Conservation (phyloP, 2,329 filamentous ascomycete genomes). For the Paracoccidioides lutzii region DNA sequence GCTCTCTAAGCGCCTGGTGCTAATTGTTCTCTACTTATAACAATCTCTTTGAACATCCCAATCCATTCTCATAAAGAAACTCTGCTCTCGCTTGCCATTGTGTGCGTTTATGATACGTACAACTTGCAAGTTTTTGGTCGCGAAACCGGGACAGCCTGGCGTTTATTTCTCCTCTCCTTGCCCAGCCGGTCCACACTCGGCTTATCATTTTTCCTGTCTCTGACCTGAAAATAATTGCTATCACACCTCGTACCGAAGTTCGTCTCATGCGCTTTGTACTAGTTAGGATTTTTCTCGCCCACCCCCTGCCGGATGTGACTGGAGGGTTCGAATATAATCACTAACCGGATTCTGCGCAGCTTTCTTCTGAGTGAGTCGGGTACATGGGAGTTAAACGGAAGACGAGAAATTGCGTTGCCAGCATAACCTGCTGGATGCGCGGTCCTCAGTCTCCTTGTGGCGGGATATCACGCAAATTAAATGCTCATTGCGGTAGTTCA, state of each 20-base stretch:
- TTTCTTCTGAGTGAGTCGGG: neutral
- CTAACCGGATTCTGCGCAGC: neutral
- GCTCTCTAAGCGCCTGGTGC: neutral
- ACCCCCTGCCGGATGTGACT: neutral
- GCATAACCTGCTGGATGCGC: neutral
- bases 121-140: neutral
- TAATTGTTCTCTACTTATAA: neutral
- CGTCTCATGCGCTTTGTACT: neutral
- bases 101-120: constrained; percentile 1
- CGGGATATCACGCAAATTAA: neutral
- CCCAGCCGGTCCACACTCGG: neutral
- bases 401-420: neutral
- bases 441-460: neutral
- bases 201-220: too few relatives aligned
- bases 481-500: neutral
- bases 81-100: neutral
- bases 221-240: neutral
- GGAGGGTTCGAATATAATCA: neutral
- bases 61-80: neutral
- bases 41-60: neutral
- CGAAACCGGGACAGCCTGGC: neutral
- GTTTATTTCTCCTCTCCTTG: neutral
- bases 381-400: too few relatives aligned
- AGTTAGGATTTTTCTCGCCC: neutral
- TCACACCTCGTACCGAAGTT: neutral